Percentiles rank a stretch among this genome's conserved stretches.
phyloP scores from a whole-genome alignment of 805 yeast species.

The Tetrapisispora namnaoensis region DNA sequence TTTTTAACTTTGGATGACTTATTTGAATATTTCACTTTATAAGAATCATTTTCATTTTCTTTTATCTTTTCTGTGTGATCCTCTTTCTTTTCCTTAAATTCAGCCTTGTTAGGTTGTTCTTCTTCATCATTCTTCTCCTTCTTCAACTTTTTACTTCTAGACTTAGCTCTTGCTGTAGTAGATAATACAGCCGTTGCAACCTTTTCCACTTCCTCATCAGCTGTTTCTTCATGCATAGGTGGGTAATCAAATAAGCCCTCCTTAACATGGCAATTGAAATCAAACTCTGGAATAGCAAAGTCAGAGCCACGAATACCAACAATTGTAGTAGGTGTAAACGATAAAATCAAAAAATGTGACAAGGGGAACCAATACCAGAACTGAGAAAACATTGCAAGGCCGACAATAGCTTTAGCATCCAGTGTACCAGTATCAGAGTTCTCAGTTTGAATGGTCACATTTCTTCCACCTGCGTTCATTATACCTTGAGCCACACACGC shows the following conservation, averaged over 20 bases:
- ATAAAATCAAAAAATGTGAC: constrained; percentile 82
- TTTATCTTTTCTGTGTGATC: constrained; percentile 17
- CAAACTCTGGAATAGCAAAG: constrained; percentile 76
- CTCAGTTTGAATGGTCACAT: constrained; percentile 87
- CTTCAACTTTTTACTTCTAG: constrained; percentile 66
- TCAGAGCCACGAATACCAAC: constrained; percentile 73
- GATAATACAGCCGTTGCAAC: constrained; percentile 88
- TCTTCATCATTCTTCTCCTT: constrained; percentile 40
- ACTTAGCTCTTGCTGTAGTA: constrained; percentile 89
- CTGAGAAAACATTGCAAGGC: constrained; percentile 80
- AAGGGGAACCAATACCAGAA: constrained; percentile 99
- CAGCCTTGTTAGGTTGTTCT: constrained; percentile 26
- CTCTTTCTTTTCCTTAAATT: constrained; percentile 24
- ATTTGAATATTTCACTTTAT: constrained; percentile 44
- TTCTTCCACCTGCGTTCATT: constrained; percentile 97
- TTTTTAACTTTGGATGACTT: constrained; percentile 65
- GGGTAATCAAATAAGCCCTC: constrained; percentile 81
- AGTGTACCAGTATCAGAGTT: constrained; percentile 82
- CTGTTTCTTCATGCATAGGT: constrained; percentile 70
- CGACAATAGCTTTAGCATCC: constrained; percentile 85
- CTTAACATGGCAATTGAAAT: constrained; percentile 71
- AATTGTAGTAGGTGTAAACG: constrained; percentile 86
- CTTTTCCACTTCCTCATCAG: constrained; percentile 77
- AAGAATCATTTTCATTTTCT: constrained; percentile 22
- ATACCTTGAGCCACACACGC: constrained; percentile 96